Evolutionary conservation across 176 grass and related monocot species (phyloP).

Genomic region (Elaeis guineensis): DNA sequence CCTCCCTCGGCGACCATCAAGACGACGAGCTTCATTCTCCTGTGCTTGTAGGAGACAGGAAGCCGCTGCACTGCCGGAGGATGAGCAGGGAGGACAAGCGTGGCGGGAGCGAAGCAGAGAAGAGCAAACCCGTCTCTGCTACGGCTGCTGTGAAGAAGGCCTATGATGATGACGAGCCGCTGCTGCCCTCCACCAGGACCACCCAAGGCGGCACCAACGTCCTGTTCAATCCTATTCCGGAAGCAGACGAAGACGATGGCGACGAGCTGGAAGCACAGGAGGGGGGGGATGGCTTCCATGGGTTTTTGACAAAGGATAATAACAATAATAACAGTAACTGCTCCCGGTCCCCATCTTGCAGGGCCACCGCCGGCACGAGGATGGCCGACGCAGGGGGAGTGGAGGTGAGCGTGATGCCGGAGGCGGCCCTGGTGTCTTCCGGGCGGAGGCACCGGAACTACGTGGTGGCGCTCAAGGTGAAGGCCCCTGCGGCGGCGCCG

Average conservation of each 20-base stretch:
- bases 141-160: conserved; percentile 40
- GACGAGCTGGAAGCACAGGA: not conserved
- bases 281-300: conserved; percentile 33
- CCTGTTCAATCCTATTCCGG: conserved; percentile 77
- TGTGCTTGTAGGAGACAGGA: too few relatives aligned
- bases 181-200: conserved; percentile 23
- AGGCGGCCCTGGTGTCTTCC: conserved; percentile 54
- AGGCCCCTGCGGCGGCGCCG: conserved; percentile 35
- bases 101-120: not conserved
- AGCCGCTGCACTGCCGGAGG: too few relatives aligned
- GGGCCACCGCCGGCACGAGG: not conserved
- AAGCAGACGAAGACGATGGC: conserved; percentile 46
- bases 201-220: conserved; percentile 17
- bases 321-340: too few relatives aligned
- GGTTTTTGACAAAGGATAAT: conserved; percentile 3
- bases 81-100: too few relatives aligned
- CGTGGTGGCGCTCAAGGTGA: conserved; percentile 78
- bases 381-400: conserved; percentile 10
- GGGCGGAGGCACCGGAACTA: conserved; percentile 67
- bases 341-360: conserved; percentile 6
- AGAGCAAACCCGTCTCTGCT: not conserved
- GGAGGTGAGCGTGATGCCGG: conserved; percentile 36
- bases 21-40: not conserved
- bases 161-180: conserved; percentile 86
- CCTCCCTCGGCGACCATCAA: conserved; percentile 24